phyloP scores from a whole-genome alignment of 441 rosid genomes.

The Viola pubescens region DNA sequence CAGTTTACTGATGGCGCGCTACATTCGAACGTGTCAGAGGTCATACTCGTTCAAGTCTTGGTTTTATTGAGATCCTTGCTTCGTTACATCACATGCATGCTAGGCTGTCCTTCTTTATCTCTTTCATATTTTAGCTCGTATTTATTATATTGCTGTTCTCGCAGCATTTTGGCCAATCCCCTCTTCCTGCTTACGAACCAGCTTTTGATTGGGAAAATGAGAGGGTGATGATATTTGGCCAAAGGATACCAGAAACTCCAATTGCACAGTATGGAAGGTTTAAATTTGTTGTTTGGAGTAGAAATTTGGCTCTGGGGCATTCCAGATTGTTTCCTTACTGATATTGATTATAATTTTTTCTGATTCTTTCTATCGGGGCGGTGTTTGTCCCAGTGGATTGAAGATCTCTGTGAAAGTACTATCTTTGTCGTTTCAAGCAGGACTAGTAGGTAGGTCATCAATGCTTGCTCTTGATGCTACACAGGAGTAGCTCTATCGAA shows the following conservation, averaged over 20 bases:
- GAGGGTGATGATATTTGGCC: slow-evolving; percentile 87
- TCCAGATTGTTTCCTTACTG: slow-evolving; percentile 3
- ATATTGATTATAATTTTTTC: slow-evolving; percentile 10
- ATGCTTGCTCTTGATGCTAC: slow-evolving; percentile 11
- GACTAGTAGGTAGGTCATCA: slow-evolving; percentile 68
- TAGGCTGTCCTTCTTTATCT: neutral
- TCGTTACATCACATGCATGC: neutral
- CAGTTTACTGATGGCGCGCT: slow-evolving; percentile 44
- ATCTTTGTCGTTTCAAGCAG: slow-evolving; percentile 86
- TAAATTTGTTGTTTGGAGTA: slow-evolving; percentile 13
- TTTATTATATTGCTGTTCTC: slow-evolving; percentile 19
- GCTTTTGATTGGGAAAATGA: slow-evolving; percentile 99
- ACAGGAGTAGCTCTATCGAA: neutral
- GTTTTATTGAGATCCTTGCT: slow-evolving; percentile 3
- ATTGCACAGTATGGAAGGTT: slow-evolving; percentile 61
- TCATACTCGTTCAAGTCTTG: slow-evolving; percentile 20
- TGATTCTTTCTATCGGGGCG: slow-evolving; percentile 14
- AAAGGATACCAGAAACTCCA: slow-evolving; percentile 81
- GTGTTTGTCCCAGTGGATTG: slow-evolving; percentile 53
- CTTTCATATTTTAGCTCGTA: neutral
- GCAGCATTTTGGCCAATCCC: slow-evolving; percentile 92
- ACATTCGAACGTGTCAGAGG: slow-evolving; percentile 45
- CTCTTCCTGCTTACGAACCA: slow-evolving; percentile 98
- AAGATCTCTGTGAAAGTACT: slow-evolving; percentile 83
- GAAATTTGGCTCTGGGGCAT: neutral